Evolutionary conservation across 805 yeast genomes (phyloP).

Genomic region (Teunomyces cretensis): DNA sequence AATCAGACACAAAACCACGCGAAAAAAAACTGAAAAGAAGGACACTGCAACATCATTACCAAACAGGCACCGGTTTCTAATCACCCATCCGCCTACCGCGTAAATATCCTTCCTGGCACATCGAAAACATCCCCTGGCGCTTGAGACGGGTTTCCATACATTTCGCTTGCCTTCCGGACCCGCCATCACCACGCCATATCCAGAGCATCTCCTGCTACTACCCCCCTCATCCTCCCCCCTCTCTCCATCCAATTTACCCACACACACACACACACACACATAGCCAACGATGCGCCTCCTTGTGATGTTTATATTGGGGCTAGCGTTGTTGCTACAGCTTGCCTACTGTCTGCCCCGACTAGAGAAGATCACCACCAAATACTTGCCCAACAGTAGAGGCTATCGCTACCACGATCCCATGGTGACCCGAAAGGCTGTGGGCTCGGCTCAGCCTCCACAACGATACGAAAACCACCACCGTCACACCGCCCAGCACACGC

Average conservation of each 20-base stretch:
- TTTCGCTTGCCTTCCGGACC: not conserved
- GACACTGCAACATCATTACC: slow-evolving; percentile 2
- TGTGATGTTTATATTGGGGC: not conserved
- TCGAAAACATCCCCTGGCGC: too few relatives aligned
- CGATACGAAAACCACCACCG: slow-evolving; percentile 6
- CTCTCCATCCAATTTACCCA: not conserved
- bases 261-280: not conserved
- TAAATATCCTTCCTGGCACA: too few relatives aligned
- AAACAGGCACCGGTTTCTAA: too few relatives aligned
- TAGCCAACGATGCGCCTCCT: slow-evolving; percentile 1
- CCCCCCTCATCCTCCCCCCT: too few relatives aligned
- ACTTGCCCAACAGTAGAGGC: slow-evolving; percentile 4
- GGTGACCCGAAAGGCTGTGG: slow-evolving; percentile 1
- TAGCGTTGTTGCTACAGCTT: slow-evolving; percentile 7
- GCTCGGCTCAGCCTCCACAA: slow-evolving; percentile 1
- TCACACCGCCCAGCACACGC: slow-evolving; percentile 2
- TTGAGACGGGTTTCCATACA: not conserved
- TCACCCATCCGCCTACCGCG: too few relatives aligned
- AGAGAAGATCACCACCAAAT: slow-evolving; percentile 16
- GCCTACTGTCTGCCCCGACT: slow-evolving; percentile 19
- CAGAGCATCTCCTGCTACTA: not conserved
- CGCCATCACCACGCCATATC: not conserved
- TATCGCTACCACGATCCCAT: not conserved
- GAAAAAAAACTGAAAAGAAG: not conserved
- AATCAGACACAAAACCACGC: not conserved